These are phyloP conservation scores for Saururus chinensis DNA, from an alignment of 164 flowering plant genomes.

Conservation along the genomic window DNA sequence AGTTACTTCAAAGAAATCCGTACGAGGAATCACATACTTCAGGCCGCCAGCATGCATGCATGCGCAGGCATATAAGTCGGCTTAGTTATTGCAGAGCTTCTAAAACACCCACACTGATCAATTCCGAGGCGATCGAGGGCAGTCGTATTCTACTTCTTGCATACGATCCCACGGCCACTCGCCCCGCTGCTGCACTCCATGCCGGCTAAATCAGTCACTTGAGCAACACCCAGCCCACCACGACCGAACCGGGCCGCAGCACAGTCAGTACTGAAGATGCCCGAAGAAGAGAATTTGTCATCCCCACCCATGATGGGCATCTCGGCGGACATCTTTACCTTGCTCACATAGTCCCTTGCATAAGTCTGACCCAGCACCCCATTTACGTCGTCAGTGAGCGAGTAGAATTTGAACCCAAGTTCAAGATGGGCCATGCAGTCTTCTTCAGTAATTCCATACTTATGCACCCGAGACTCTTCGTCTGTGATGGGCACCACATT, in stretches of 20 bases:
- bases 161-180: constrained; percentile 8
- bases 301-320: constrained; percentile 19
- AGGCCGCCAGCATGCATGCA: too few relatives aligned
- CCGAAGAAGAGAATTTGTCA: constrained; percentile 1
- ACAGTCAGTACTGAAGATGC: constrained; percentile 15
- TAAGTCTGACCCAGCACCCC: constrained; percentile 24
- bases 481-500: constrained; percentile 5
- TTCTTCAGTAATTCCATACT: constrained; percentile 10
- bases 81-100: too few relatives aligned
- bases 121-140: too few relatives aligned
- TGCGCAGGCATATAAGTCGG: too few relatives aligned
- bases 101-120: too few relatives aligned
- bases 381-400: constrained; percentile 7
- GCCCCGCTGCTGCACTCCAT: constrained; percentile 8
- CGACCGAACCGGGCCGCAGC: constrained; percentile 8
- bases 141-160: constrained; percentile 8
- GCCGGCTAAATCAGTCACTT: constrained; percentile 1
- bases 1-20: too few relatives aligned
- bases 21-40: too few relatives aligned
- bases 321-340: constrained; percentile 5
- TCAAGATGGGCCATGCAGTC: constrained; percentile 22
- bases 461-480: constrained; percentile 14
- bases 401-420: constrained; percentile 18
- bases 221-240: neutral
- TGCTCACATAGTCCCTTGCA: constrained; percentile 8